phyloP scores from a whole-genome alignment of 2,329 filamentous ascomycete species.

The Nemania sp. region DNA sequence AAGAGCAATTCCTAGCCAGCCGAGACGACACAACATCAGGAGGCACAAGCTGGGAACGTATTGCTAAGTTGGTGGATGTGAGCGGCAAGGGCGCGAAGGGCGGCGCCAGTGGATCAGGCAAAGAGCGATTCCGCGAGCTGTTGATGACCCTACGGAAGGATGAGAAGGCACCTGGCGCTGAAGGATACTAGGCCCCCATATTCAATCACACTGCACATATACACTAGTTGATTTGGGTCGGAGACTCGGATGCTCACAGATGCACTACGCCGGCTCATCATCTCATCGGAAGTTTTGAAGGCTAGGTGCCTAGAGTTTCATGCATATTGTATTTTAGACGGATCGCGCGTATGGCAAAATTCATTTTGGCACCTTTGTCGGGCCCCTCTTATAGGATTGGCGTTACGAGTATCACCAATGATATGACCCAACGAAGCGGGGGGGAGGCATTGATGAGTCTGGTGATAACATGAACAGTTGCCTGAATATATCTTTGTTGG shows the following conservation, averaged over 20 bases:
- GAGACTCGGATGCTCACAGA: no score
- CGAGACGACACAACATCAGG: conserved; percentile 92
- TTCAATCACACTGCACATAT: conserved; percentile 25
- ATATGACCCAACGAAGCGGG: conserved; percentile 19
- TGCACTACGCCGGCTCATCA: conserved; percentile 11
- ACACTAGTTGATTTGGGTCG: conserved; percentile 8
- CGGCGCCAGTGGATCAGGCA: conserved; percentile 86
- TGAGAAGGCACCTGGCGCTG: conserved; percentile 75
- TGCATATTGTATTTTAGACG: conserved; percentile 37
- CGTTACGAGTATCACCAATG: conserved; percentile 33
- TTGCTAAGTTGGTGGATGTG: conserved; percentile 95
- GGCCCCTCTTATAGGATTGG: conserved; percentile 25
- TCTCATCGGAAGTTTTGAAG: conserved; percentile 8
- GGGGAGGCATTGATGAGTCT: conserved; percentile 9
- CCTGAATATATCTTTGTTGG: conserved; percentile 30
- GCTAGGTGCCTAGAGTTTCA: conserved; percentile 7
- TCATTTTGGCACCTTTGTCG: conserved; percentile 25
- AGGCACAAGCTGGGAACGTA: conserved; percentile 97
- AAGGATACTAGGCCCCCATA: conserved; percentile 57
- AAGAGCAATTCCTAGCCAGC: conserved; percentile 85
- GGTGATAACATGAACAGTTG: conserved; percentile 20
- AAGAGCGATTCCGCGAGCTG: conserved; percentile 93
- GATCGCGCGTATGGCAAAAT: conserved; percentile 21
- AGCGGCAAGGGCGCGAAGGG: conserved; percentile 90
- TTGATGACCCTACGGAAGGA: conserved; percentile 88